Conservation (phyloP, 1,284 basidiomycete genomes). For the Cutaneotrichosporon dermatis region DNA sequence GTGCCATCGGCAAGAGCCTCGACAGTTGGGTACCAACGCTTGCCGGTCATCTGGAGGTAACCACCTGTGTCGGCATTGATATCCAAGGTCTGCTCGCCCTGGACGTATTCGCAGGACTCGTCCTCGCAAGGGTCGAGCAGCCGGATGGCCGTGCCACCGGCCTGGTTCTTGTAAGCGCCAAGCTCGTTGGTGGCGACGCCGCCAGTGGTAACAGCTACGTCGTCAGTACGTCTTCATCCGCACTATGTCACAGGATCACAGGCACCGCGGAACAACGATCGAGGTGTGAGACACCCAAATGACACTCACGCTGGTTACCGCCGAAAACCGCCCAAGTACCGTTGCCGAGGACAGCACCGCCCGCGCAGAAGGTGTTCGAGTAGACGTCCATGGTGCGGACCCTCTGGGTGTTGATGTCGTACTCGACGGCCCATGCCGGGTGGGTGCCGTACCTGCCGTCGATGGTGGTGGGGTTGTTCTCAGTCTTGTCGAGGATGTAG, state of each 20-base stretch:
- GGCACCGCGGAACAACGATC: slow-evolving; percentile 1
- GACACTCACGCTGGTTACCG: slow-evolving; percentile 66
- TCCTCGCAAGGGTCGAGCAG: slow-evolving; percentile 70
- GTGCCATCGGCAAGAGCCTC: slow-evolving; percentile 53
- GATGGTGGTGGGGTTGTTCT: slow-evolving; percentile 58
- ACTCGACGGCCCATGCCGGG: slow-evolving; percentile 52
- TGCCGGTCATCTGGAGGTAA: slow-evolving; percentile 68
- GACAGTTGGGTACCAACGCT: slow-evolving; percentile 74
- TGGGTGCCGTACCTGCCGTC: slow-evolving; percentile 46
- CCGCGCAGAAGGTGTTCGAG: slow-evolving; percentile 73
- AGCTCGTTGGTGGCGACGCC: slow-evolving; percentile 39
- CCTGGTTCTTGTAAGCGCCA: slow-evolving; percentile 54
- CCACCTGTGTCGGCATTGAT: slow-evolving; percentile 36
- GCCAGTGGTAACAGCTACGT: slow-evolving; percentile 35
- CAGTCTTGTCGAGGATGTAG: slow-evolving; percentile 53
- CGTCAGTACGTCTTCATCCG: slow-evolving; percentile 7
- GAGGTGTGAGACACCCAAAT: slow-evolving; percentile 28
- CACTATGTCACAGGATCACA: not conserved
- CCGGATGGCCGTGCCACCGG: slow-evolving; percentile 60
- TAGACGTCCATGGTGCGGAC: slow-evolving; percentile 61
- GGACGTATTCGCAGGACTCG: slow-evolving; percentile 70
- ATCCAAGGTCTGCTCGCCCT: slow-evolving; percentile 55
- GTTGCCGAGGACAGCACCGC: slow-evolving; percentile 53
- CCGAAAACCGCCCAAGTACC: slow-evolving; percentile 54
- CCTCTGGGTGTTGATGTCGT: slow-evolving; percentile 50